Evolutionary conservation across 768 basidiomycete species (phyloP).

Genomic region (Hemileccinum rubropunctum): DNA sequence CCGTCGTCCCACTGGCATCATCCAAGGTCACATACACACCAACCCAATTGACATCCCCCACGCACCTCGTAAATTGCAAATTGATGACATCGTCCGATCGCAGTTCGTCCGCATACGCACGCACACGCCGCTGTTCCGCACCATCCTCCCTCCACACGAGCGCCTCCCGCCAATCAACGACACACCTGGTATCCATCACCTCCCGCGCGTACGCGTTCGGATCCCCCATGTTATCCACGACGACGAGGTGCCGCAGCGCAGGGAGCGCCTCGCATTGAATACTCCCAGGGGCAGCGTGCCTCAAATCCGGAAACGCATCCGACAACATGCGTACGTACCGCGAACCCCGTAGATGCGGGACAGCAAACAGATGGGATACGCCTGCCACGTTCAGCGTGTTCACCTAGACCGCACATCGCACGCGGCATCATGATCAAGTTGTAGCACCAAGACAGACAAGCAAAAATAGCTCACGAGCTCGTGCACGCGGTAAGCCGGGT

Average conservation of each 20-base stretch:
- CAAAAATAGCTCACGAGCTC: slow-evolving; percentile 53
- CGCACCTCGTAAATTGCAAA: slow-evolving; percentile 80
- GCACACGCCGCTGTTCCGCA: slow-evolving; percentile 41
- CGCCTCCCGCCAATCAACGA: slow-evolving; percentile 70
- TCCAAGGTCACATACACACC: neutral
- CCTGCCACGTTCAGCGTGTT: slow-evolving; percentile 60
- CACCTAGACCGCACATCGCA: slow-evolving; percentile 38
- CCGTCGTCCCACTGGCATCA: slow-evolving; percentile 67
- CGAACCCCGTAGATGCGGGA: slow-evolving; percentile 66
- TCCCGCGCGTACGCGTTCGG: slow-evolving; percentile 38
- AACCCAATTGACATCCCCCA: neutral
- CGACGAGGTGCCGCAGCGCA: slow-evolving; percentile 56
- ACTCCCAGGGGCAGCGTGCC: slow-evolving; percentile 45
- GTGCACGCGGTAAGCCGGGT: slow-evolving; percentile 71
- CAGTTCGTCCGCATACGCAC: slow-evolving; percentile 40
- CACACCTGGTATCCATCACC: slow-evolving; percentile 42
- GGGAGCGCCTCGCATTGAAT: slow-evolving; percentile 62
- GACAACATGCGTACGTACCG: slow-evolving; percentile 60
- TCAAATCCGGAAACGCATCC: slow-evolving; percentile 55
- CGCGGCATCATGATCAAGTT: neutral
- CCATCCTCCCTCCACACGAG: slow-evolving; percentile 64
- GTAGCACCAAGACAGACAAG: too few relatives aligned
- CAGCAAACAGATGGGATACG: slow-evolving; percentile 67
- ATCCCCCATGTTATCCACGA: slow-evolving; percentile 60
- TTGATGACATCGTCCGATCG: slow-evolving; percentile 73